Base-by-base conservation (phyloP, 169 alveolate species). In the Plasmodium knowlesi region DNA sequence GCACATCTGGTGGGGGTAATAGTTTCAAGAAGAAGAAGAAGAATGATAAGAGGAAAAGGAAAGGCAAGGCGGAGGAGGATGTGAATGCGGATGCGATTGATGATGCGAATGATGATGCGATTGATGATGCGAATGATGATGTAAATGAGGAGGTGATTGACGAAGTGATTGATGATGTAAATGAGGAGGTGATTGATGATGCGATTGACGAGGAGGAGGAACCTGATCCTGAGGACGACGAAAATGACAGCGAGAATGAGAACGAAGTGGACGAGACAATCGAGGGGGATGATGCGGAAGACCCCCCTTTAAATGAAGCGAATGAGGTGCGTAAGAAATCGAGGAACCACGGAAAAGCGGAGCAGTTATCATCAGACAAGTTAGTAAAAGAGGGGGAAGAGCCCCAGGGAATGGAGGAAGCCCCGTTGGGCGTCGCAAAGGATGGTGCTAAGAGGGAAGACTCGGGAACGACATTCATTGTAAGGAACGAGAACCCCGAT, bases 11-110 rank as follows among this genome's bases (percentile, higher is more conserved):
- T 76, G 79, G 39, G 22, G 94, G 46, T 2, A 34, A 81, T 32
- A 28, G 32, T 70, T 79, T 90, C 3, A 88, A 78, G 72, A 88
- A 80, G 19, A 88, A 32, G 25, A 88, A 41, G 16, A 82, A 88
- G 43, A 61, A 41, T 0, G 78, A 57, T 5, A 88, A 88, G 72
- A 16, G 9, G 30, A 88, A 79, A 46, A 73, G 28, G 61, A 12
- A 12, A 4, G 61, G 0, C 9, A 50, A 50, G 61, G 61, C 61
- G 22, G 25, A 50, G 61, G 61, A 16, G 61, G 61, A 50, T 1
- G 25, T 6, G 34, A 34, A 57, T 34, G 82, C 32, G 3, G 80
- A 61, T 28, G 22, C 8, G 19, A 82, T 78, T 16, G 82, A 41
- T 0, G 84, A 88, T 0, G 71, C 14, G 14, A 70, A 39, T 3